phyloP scores from a whole-genome alignment of 371 early-diverging fungal genomes.

The Mortierella sp. region DNA sequence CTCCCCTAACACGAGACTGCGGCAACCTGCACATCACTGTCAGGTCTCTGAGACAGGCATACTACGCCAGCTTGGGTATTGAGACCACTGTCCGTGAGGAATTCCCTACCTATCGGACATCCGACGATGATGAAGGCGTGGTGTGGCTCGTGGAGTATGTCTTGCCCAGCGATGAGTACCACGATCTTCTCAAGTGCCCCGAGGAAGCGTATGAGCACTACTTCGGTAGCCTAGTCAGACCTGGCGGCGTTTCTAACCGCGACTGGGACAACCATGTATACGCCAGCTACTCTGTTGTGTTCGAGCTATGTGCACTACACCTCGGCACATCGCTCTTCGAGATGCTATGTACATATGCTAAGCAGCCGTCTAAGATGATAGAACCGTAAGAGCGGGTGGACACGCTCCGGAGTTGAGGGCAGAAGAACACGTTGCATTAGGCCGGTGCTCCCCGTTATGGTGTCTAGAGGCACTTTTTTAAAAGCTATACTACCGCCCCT shows the following conservation, averaged over 20 bases:
- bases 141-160: slow-evolving; percentile 9
- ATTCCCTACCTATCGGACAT: slow-evolving; percentile 4
- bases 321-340: slow-evolving; percentile 10
- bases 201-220: slow-evolving; percentile 15
- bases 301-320: slow-evolving; percentile 19
- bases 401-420: not conserved
- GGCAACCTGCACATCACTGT: slow-evolving; percentile 14
- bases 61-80: slow-evolving; percentile 14
- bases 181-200: slow-evolving; percentile 13
- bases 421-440: not conserved
- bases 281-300: slow-evolving; percentile 18
- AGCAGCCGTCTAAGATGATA: not conserved
- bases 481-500: not conserved
- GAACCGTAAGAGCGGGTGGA: not conserved
- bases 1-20: slow-evolving; percentile 15
- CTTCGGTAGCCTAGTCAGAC: slow-evolving; percentile 3
- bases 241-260: slow-evolving; percentile 14
- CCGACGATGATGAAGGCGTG: slow-evolving; percentile 8
- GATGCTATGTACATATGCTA: not conserved
- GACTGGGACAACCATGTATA: slow-evolving; percentile 20
- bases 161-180: slow-evolving; percentile 5
- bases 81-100: slow-evolving; percentile 4
- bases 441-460: not conserved
- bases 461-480: not conserved
- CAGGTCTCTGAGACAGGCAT: slow-evolving; percentile 18